A percentile compares a stretch with the other conserved stretches of the same genome.
These are phyloP conservation scores for Immersiporthe knoxdaviesiana DNA, from an alignment of 2,329 filamentous ascomycete genomes.

Conservation along the genomic window DNA sequence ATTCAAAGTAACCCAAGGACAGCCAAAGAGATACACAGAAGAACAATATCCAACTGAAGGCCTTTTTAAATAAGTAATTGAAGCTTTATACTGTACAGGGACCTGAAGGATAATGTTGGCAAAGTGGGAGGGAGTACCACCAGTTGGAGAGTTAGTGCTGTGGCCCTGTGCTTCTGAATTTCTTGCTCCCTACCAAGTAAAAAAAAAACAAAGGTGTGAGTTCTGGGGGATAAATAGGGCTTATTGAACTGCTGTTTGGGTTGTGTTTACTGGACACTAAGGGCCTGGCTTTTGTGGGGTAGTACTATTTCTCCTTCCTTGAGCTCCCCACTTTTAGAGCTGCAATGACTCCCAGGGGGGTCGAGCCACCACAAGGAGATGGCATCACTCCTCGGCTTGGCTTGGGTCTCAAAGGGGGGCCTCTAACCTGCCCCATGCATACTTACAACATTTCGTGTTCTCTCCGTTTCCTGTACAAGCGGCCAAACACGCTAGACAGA, in stretches of 20 bases:
- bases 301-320: neutral
- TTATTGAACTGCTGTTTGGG: neutral
- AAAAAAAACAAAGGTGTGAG: neutral
- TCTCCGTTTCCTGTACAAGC: neutral
- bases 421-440: conserved; percentile 1
- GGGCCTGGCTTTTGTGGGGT: conserved; percentile 3
- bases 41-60: neutral
- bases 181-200: no score
- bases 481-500: neutral
- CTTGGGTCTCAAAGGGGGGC: neutral
- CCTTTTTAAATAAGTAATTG: neutral
- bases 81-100: neutral
- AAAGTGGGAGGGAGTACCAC: neutral
- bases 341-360: conserved; percentile 8
- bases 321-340: conserved; percentile 14
- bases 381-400: conserved; percentile 1
- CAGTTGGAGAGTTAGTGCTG: neutral
- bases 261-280: neutral
- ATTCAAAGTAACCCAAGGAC: neutral
- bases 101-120: neutral
- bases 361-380: conserved; percentile 31
- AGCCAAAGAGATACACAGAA: neutral
- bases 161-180: neutral
- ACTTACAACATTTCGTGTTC: neutral
- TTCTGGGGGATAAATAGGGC: neutral